These are phyloP conservation scores for Lachnellula arida DNA, from an alignment of 2,329 filamentous ascomycete genomes.

Conservation along the genomic window DNA sequence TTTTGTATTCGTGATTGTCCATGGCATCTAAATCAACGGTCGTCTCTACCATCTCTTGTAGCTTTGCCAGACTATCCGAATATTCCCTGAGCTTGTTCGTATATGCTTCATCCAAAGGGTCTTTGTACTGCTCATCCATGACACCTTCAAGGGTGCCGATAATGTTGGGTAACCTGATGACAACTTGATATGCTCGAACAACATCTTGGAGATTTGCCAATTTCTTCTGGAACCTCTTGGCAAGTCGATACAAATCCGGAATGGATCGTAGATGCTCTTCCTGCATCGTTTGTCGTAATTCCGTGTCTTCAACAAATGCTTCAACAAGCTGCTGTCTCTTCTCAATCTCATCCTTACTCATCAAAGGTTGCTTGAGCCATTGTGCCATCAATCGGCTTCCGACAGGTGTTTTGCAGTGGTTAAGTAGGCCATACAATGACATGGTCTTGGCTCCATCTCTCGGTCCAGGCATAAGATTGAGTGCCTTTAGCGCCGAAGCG, in stretches of 20 bases:
- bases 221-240: conserved; percentile 91
- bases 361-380: conserved; percentile 96
- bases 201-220: conserved; percentile 93
- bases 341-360: conserved; percentile 85
- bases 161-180: conserved; percentile 87
- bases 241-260: conserved; percentile 86
- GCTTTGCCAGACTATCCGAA: conserved; percentile 72
- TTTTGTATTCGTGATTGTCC: conserved; percentile 96
- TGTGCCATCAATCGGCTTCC: conserved; percentile 87
- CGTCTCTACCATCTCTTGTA: conserved; percentile 98
- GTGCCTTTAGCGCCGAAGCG: conserved; percentile 84
- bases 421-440: conserved; percentile 90
- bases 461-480: conserved; percentile 95
- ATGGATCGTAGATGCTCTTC: conserved; percentile 92
- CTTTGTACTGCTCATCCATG: conserved; percentile 91
- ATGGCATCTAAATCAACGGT: conserved; percentile 94
- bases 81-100: conserved; percentile 75
- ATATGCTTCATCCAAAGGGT: conserved; percentile 81
- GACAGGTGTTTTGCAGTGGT: conserved; percentile 95
- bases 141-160: conserved; percentile 84
- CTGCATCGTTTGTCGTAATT: conserved; percentile 91
- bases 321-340: conserved; percentile 91
- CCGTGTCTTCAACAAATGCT: conserved; percentile 88
- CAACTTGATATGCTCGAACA: conserved; percentile 88
- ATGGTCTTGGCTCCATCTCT: conserved; percentile 95